Base-by-base conservation (phyloP, 495 filamentous ascomycete species). In the Penicillium turbatum region DNA sequence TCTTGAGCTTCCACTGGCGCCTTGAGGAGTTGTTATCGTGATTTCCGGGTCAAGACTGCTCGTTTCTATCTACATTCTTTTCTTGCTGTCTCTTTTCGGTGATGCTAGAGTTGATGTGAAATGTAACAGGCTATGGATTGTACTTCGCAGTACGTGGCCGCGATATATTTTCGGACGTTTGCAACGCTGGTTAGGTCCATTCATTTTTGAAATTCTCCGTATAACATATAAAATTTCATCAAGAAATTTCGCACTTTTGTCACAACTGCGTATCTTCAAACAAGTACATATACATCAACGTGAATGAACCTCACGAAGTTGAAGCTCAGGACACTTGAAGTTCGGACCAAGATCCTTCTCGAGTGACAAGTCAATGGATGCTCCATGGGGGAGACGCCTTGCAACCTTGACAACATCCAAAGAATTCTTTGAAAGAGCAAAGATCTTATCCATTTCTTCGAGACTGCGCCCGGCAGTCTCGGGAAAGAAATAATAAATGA, bases 401-500 rank as follows among this genome's bases (percentile, higher is more conserved):
- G 64, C 61, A 3, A 42, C 17, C 7, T 59, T 47, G 19, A 64
- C 61, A 44, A 41, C 54, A 56, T 66, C 63, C 16, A 61, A 51
- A 6, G 47, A 7, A 7, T 55, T 34, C 1, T 36, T 30, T 0
- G 57, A 58, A 9, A 72, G 69, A 17, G 63, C 57, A 57, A 79
- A 81, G 42, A 77, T 70, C 27, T 67, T 66, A 36, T 80, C 79
- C 35, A 80, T 67, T 44, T 80, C 77, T 56, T 81, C 78, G 4
- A 81, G 69, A 5, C 66, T 70, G 16, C 77, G 75, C 4, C 69
- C 72, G 13, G 74, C 70, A 1, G 83, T 85, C 64, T 86, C 84
- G 4, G 81, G 83, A 60, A 79, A 83, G 35, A 74, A 53, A 48
- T 84, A 75, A 61, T 82, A 86, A 19, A 85, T 73, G 21, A 81